These are phyloP conservation scores for Ophiocordyceps australis DNA, from an alignment of 2,329 filamentous ascomycete genomes.

Conservation along the genomic window DNA sequence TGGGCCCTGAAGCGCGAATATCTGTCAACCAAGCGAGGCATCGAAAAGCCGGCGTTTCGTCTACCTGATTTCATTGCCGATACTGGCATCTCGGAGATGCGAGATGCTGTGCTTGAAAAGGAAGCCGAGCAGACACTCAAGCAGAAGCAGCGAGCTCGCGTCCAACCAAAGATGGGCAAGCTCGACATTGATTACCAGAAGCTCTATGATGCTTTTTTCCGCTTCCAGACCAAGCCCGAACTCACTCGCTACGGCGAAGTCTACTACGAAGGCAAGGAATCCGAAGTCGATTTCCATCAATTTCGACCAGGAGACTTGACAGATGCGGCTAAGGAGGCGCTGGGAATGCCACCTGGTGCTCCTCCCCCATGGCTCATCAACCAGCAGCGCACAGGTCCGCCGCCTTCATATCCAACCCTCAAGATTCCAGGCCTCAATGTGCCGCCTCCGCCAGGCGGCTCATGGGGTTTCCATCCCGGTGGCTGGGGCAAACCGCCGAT, in stretches of 20 bases:
- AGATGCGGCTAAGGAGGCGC: conserved; percentile 75
- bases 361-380: conserved; percentile 96
- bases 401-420: conserved; percentile 86
- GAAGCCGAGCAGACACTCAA: conserved; percentile 83
- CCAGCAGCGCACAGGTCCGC: conserved; percentile 83
- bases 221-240: conserved; percentile 89
- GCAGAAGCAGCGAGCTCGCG: conserved; percentile 87
- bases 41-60: conserved; percentile 86
- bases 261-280: conserved; percentile 99
- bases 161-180: conserved; percentile 90
- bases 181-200: conserved; percentile 98
- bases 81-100: conserved; percentile 95
- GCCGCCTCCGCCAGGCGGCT: conserved; percentile 70
- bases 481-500: conserved; percentile 93
- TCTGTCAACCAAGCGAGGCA: conserved; percentile 86
- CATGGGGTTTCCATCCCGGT: conserved; percentile 90
- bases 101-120: conserved; percentile 89
- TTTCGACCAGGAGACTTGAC: conserved; percentile 79
- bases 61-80: conserved; percentile 94
- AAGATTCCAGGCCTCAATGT: conserved; percentile 92
- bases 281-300: conserved; percentile 84
- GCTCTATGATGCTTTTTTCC: conserved; percentile 95
- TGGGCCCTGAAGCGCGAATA: conserved; percentile 97
- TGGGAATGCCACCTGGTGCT: conserved; percentile 83
- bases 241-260: conserved; percentile 92